These are phyloP conservation scores for Solanum hybrid DNA, from an alignment of 305 asterid species.

Conservation along the genomic window DNA sequence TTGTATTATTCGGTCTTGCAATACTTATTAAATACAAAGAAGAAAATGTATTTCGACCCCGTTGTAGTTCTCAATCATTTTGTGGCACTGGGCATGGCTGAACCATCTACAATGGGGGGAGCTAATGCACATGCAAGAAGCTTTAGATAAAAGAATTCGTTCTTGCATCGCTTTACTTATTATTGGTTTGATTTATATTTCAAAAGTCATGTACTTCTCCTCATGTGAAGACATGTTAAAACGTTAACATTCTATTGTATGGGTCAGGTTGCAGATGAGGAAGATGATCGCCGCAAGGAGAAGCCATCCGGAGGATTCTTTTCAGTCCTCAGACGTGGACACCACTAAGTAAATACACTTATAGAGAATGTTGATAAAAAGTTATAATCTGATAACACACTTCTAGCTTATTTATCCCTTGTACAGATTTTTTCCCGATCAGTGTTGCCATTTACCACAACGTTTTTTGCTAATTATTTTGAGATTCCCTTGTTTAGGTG, in stretches of 20 bases:
- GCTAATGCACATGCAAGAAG: not conserved
- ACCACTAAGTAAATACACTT: not conserved
- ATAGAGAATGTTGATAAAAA: not conserved
- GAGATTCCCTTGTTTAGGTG: not conserved
- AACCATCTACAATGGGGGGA: not conserved
- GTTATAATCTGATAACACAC: not conserved
- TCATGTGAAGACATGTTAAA: not conserved
- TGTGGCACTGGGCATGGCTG: not conserved
- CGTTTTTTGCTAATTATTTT: not conserved
- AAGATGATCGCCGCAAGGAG: constrained; percentile 68
- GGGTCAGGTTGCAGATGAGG: constrained; percentile 42
- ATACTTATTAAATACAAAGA: not conserved
- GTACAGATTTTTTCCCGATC: constrained; percentile 4
- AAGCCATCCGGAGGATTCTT: constrained; percentile 65
- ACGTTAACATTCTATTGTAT: not conserved
- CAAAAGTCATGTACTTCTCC: not conserved
- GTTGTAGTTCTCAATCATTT: not conserved
- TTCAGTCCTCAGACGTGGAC: constrained; percentile 48
- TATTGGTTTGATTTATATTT: not conserved
- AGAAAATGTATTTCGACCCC: not conserved
- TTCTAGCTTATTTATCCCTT: constrained; percentile 3
- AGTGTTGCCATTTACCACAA: not conserved
- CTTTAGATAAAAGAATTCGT: not conserved
- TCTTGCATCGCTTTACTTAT: not conserved
- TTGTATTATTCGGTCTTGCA: not conserved